Conservation (phyloP, 2,329 filamentous ascomycete genomes). For the Triangularia verruculosa region DNA sequence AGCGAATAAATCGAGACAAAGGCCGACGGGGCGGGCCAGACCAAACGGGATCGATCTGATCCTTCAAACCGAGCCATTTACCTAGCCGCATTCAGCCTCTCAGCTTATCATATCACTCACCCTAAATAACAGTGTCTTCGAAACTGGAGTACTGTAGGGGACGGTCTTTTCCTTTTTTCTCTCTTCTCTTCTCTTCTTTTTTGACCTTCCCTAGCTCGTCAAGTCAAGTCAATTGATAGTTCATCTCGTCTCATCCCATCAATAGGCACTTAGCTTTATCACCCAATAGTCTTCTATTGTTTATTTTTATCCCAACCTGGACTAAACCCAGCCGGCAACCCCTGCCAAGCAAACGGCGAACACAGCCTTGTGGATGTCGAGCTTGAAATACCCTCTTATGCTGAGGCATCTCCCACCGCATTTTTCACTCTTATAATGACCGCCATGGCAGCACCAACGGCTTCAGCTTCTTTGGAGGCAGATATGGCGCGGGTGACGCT, state of each 20-base stretch:
- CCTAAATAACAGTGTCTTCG: constrained; percentile 7
- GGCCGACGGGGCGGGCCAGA: background rate
- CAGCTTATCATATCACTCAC: constrained; percentile 10
- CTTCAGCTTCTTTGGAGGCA: background rate
- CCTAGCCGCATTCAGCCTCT: constrained; percentile 12
- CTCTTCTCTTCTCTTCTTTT: background rate
- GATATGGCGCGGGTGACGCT: background rate
- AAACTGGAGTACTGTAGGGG: background rate
- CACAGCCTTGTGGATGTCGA: constrained; percentile 10
- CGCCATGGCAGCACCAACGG: background rate
- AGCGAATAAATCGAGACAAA: constrained; percentile 4
- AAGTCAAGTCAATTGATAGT: no score
- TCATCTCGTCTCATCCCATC: background rate
- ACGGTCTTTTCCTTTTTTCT: background rate
- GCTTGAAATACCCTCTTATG: constrained; percentile 1
- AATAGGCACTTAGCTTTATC: background rate
- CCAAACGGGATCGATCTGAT: background rate
- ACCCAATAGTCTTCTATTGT: background rate
- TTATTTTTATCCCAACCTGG: constrained; percentile 2
- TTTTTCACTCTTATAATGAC: background rate
- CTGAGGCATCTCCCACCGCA: background rate
- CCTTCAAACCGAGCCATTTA: background rate
- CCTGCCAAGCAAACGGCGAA: constrained; percentile 1
- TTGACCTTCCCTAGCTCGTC: no score
- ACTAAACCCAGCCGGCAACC: background rate